Evolutionary conservation across 148 eudicot genomes (phyloP).

Genomic region (Rhododendron ovatum): DNA sequence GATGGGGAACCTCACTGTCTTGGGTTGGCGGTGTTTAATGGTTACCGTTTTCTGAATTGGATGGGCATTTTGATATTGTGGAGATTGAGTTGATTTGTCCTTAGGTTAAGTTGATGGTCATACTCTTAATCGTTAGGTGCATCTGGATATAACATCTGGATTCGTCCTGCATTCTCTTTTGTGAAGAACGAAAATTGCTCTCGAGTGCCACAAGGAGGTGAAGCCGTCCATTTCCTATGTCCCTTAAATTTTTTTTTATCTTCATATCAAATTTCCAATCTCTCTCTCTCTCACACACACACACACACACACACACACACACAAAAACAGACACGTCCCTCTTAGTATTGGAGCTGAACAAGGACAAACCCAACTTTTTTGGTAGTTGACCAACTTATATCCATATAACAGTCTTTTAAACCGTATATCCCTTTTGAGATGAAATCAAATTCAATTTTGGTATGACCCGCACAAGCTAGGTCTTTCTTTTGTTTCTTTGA

Average conservation of each 20-base stretch:
- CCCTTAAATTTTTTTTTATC: not conserved
- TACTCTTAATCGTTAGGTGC: not conserved
- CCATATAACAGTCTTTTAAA: not conserved
- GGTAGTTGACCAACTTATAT: not conserved
- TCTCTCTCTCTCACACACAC: not conserved
- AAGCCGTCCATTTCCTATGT: not conserved
- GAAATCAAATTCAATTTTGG: not conserved
- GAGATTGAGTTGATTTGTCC: not conserved
- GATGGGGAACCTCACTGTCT: not conserved
- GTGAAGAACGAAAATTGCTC: not conserved
- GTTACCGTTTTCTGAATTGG: not conserved
- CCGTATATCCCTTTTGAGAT: not conserved
- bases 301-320: no score
- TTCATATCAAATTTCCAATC: not conserved
- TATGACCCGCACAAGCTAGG: not conserved
- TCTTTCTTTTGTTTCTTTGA: not conserved
- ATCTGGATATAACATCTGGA: not conserved
- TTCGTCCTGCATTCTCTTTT: not conserved
- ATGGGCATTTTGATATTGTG: not conserved
- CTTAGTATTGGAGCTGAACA: not conserved
- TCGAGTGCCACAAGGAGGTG: not conserved
- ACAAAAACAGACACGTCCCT: no score
- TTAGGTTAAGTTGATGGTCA: not conserved
- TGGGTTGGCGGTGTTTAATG: not conserved
- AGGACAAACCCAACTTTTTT: not conserved